Evolutionary conservation across 805 yeast genomes (phyloP), one percentile per base, ranked within the genome.

Genomic region (Cyberlindnera samutprakarnensis): DNA sequence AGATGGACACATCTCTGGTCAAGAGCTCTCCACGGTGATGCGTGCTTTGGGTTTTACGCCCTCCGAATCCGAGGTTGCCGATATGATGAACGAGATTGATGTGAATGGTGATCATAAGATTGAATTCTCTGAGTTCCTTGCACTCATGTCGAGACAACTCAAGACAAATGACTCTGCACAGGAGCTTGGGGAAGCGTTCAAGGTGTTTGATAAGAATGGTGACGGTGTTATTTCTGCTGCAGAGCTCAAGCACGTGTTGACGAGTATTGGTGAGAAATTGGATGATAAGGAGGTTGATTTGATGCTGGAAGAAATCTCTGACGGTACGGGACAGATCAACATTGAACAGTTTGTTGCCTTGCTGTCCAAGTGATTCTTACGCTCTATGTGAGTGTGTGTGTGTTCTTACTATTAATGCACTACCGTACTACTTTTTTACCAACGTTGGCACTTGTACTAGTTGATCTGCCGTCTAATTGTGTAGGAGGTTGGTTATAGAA

Each of bases 31-130:
- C 44, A 87, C 96, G 4, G 98, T 92, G 32, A 92, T 92, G 98
- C 81, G 98, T 65, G 85, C 96, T n/a, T 70, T 92, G 54, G 98
- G 98, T 32, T 92, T 87, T 61, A 90, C 90, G 53, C 98, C 98
- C 23, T 78, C 94, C 31, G 97, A 92, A 61, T 78, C 87, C 44
- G 98, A 92, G 61, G 80, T 92, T 51, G 83, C 92, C 35, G 98
- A 92, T 57, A 78, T 92, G 81, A 85, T 92, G 69, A 90, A 90
- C 59, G 98, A 92, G 63, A 94, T 92, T 33, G 98, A 92, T 59
- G 80, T 81, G 41, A 92, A 92, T 64, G 90, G 90, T 48, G 94
- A 92, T 62, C 96, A 96, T 24, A 70, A 75, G 50, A 81, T 82
- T 47, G 92, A 82, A 54, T 82, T 82, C 58, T 72, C 84, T 31